Evolutionary conservation across 179 eudicot genomes (phyloP).

Genomic region (Spergularia azorica): DNA sequence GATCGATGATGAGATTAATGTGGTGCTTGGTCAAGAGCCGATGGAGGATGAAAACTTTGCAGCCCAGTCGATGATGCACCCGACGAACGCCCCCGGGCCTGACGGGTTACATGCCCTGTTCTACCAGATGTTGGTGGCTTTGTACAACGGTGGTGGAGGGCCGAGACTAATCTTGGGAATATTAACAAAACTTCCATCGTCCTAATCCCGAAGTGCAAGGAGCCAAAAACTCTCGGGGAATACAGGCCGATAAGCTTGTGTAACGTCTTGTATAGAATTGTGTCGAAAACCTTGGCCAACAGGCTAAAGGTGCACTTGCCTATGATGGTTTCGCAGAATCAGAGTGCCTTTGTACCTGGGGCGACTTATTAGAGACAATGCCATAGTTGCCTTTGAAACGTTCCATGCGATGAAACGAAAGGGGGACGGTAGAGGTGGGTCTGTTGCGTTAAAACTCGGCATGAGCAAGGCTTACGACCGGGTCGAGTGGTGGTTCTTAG

Average conservation of each 20-base stretch:
- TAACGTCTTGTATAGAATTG: not conserved
- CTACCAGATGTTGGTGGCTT: not conserved
- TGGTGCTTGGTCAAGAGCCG: not conserved
- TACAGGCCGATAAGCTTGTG: not conserved
- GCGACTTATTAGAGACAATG: not conserved
- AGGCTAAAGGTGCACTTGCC: not conserved
- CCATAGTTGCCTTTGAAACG: not conserved
- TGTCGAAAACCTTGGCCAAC: not conserved
- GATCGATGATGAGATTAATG: not conserved
- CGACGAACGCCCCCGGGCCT: not conserved
- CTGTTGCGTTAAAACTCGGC: not conserved
- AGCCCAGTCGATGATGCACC: not conserved
- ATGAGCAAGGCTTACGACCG: slow-evolving; percentile 4
- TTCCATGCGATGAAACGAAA: not conserved
- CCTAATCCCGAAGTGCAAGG: not conserved
- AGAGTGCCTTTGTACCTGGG: not conserved
- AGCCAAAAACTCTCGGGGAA: not conserved
- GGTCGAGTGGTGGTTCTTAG: not conserved
- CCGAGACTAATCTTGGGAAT: too few relatives aligned
- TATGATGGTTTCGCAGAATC: not conserved
- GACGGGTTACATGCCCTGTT: slow-evolving; percentile 2
- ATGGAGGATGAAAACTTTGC: not conserved
- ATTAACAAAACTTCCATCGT: not conserved
- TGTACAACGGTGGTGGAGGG: not conserved
- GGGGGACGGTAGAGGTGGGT: not conserved